Percentiles rank a stretch among this genome's conserved stretches.
These are phyloP conservation scores for Ichthyophthirius multifiliis DNA, from an alignment of 169 alveolate genomes.

Conservation along the genomic window DNA sequence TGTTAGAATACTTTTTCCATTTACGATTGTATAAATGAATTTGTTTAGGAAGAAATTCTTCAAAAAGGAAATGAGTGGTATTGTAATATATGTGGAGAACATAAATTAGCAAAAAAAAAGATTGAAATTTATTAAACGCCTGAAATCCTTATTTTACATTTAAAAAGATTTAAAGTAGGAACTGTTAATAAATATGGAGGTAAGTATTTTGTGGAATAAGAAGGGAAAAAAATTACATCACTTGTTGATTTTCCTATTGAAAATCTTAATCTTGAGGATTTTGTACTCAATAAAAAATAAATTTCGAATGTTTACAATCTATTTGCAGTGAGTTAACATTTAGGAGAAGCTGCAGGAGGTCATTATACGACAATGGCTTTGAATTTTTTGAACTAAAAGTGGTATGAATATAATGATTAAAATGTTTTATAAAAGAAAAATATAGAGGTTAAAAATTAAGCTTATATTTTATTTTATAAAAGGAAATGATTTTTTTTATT, in stretches of 20 bases:
- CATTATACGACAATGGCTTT: slow-evolving; percentile 82
- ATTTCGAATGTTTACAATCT: slow-evolving; percentile 55
- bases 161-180: slow-evolving; percentile 65
- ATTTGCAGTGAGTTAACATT: slow-evolving; percentile 81
- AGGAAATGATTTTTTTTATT: too few species aligned
- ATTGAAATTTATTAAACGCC: slow-evolving; percentile 71
- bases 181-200: slow-evolving; percentile 13
- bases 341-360: slow-evolving; percentile 75
- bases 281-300: slow-evolving; percentile 21
- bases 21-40: slow-evolving; percentile 44
- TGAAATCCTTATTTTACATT: slow-evolving; percentile 60
- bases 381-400: slow-evolving; percentile 49
- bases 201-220: slow-evolving; percentile 39
- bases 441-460: slow-evolving; percentile 50
- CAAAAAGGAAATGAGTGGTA: slow-evolving; percentile 71
- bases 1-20: too few species aligned
- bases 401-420: slow-evolving; percentile 74
- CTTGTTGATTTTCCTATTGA: slow-evolving; percentile 65
- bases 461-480: slow-evolving; percentile 75
- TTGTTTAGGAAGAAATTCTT: slow-evolving; percentile 59
- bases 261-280: slow-evolving; percentile 55
- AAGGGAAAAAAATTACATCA: slow-evolving; percentile 50
- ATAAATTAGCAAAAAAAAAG: slow-evolving; percentile 63
- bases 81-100: slow-evolving; percentile 70
- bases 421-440: slow-evolving; percentile 20